Base-by-base conservation (phyloP, 352 stramenopile genomes). In the Phytopythium delawarense region DNA sequence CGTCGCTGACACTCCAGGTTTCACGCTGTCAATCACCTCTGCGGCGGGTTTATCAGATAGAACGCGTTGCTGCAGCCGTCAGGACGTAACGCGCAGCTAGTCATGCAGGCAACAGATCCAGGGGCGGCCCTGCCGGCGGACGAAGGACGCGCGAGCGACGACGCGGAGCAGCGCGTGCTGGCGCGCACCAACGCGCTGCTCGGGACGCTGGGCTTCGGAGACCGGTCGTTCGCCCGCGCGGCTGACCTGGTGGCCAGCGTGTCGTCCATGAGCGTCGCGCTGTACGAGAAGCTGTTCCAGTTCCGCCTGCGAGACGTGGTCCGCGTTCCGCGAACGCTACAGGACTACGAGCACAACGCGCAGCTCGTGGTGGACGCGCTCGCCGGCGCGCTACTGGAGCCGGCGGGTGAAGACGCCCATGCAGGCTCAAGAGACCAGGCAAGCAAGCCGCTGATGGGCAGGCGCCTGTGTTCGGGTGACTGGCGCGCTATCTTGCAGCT, bases 241-340 rank as follows among this genome's bases (percentile, higher is more conserved):
- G 78, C 83, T 12, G 88, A 97, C 49, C 73, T 97, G 11, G 79
- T 92, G 21, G 89, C 89, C 58, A 95, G 80, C 51, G 86, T 93
- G 8, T 96, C 87, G 50, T 96, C 83, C 54, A 97, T 97, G 89
- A 92, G 93, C 64, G 89, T 97, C 59, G 89, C 90, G 34, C 76
- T 97, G 2, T 97, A 96, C 68, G 90, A 97, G 70, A 89, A 88
- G 65, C 75, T 97, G 52, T 97, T 97, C 64, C 81, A 94, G 63
- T 84, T 96, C 55, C 77, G 87, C 6, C 69, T 96, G 30, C 79
- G 86, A 7, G 69, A 72, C 46, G 73, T 96, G 44, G 72, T 91
- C 42, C 84, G 86, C 28, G 78, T 87, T 53, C 88, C 88, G 7
- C 48, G 62, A 5, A 77, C 70, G 7, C 51, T 74, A 12, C 78